Evolutionary conservation across 2,329 filamentous ascomycete species (phyloP).

Genomic region (Meredithiella fracta): DNA sequence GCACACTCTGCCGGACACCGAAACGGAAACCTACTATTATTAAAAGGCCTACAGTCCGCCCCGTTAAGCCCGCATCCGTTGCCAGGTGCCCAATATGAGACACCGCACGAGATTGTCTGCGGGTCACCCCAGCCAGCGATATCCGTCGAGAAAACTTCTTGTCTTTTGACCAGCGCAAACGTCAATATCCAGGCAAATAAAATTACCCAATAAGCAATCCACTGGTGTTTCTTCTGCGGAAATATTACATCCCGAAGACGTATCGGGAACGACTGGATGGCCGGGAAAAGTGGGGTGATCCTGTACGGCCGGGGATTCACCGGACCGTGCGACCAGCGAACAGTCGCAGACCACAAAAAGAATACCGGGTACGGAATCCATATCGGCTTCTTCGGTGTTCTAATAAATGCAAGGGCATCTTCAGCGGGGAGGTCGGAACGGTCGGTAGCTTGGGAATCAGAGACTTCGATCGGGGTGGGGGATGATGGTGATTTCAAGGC

Average conservation of each 20-base stretch:
- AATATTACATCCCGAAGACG: slow-evolving; percentile 44
- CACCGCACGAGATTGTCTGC: slow-evolving; percentile 47
- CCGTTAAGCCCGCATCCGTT: slow-evolving; percentile 63
- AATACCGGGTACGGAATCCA: slow-evolving; percentile 43
- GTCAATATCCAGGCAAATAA: slow-evolving; percentile 51
- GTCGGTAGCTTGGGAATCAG: too few relatives aligned
- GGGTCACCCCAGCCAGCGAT: slow-evolving; percentile 53
- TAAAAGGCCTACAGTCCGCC: slow-evolving; percentile 58
- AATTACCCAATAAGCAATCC: slow-evolving; percentile 41
- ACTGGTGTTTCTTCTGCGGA: slow-evolving; percentile 40
- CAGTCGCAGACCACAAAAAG: slow-evolving; percentile 26
- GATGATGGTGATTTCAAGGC: slow-evolving; percentile 9
- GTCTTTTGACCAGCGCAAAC: slow-evolving; percentile 52
- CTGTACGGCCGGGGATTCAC: slow-evolving; percentile 31
- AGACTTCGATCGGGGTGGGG: slow-evolving; percentile 28
- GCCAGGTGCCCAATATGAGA: slow-evolving; percentile 52
- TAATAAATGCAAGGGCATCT: slow-evolving; percentile 31
- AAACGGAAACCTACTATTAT: slow-evolving; percentile 53
- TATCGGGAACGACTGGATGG: slow-evolving; percentile 50
- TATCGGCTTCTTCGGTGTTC: slow-evolving; percentile 39
- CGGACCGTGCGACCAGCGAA: slow-evolving; percentile 40
- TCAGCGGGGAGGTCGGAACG: too few relatives aligned
- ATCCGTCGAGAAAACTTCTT: slow-evolving; percentile 41
- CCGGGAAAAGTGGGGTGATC: slow-evolving; percentile 46
- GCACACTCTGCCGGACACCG: slow-evolving; percentile 59